Conservation (phyloP, 371 early-diverging fungal genomes). For the Polyrhizophydium stewartii region DNA sequence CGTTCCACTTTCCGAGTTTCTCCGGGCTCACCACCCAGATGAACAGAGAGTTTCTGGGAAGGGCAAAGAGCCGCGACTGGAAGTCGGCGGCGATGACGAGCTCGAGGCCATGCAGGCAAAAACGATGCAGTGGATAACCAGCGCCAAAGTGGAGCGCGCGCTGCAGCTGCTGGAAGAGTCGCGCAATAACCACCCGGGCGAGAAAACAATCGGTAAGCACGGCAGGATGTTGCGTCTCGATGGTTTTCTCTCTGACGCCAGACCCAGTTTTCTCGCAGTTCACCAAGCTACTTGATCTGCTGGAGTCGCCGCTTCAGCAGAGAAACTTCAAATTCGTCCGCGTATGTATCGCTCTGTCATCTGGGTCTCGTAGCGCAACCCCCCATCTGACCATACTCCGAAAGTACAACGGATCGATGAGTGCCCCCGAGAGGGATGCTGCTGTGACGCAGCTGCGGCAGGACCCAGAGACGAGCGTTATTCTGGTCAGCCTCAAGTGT, state of each 20-base stretch:
- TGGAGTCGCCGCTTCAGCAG: slow-evolving; percentile 28
- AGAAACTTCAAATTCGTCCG: slow-evolving; percentile 10
- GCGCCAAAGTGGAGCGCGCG: slow-evolving; percentile 26
- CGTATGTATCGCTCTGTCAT: slow-evolving; percentile 5
- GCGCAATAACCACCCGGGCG: slow-evolving; percentile 10
- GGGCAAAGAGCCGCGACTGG: slow-evolving; percentile 19
- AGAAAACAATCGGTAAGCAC: slow-evolving; percentile 22
- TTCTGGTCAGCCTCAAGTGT: slow-evolving; percentile 79
- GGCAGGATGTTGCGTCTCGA: background rate
- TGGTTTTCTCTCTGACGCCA: slow-evolving; percentile 1
- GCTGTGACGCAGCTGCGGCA: slow-evolving; percentile 50
- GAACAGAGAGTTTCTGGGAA: slow-evolving; percentile 3
- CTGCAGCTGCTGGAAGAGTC: slow-evolving; percentile 14
- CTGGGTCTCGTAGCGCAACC: background rate
- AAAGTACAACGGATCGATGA: slow-evolving; percentile 61
- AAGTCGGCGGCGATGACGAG: slow-evolving; percentile 6
- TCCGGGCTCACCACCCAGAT: background rate
- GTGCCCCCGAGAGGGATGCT: slow-evolving; percentile 53
- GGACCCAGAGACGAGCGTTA: slow-evolving; percentile 48
- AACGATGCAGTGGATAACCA: slow-evolving; percentile 11
- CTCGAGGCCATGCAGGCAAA: slow-evolving; percentile 1
- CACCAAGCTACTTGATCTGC: slow-evolving; percentile 64
- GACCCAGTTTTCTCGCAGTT: slow-evolving; percentile 77
- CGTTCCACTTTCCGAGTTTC: background rate
- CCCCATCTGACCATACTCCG: background rate